Evolutionary conservation across 2,329 filamentous ascomycete genomes (phyloP).

Genomic region (Sarocladium strictum): DNA sequence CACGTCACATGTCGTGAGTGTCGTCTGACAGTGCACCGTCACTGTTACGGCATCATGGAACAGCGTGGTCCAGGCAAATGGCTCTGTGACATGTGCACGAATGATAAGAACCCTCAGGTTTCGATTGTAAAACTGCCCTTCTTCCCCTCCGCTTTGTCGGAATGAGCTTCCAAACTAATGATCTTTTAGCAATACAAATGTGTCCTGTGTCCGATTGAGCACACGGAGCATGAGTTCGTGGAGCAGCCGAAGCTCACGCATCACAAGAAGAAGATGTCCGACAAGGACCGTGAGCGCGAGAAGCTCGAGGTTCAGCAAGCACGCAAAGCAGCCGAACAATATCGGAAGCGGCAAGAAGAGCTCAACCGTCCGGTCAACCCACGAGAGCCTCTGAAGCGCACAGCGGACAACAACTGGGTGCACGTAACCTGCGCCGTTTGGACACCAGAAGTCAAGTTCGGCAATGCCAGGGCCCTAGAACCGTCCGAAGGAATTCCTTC

Average conservation of each 20-base stretch:
- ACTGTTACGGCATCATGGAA: conserved; percentile 81
- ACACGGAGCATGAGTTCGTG: conserved; percentile 76
- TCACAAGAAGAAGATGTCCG: conserved; percentile 79
- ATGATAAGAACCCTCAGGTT: conserved; percentile 85
- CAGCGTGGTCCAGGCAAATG: conserved; percentile 71
- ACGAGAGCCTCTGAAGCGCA: conserved; percentile 86
- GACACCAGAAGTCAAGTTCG: conserved; percentile 90
- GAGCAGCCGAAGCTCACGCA: conserved; percentile 53
- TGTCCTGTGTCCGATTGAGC: conserved; percentile 79
- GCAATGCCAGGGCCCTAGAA: conserved; percentile 72
- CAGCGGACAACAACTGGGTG: conserved; percentile 96
- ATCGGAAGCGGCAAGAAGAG: conserved; percentile 76
- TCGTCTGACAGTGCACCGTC: conserved; percentile 82
- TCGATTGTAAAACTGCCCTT: conserved; percentile 64
- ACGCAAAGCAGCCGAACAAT: conserved; percentile 71
- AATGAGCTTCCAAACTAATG: neutral
- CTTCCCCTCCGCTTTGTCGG: neutral
- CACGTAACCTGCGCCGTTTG: conserved; percentile 91
- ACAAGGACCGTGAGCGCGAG: conserved; percentile 87
- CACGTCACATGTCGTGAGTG: conserved; percentile 81
- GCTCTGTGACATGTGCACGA: conserved; percentile 92
- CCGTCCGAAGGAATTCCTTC: conserved; percentile 86
- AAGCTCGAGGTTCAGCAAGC: conserved; percentile 78
- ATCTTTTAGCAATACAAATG: conserved; percentile 72
- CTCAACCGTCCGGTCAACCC: conserved; percentile 77